Base-by-base conservation (phyloP, 768 basidiomycete species). In the Kwoniella shandongensis region DNA sequence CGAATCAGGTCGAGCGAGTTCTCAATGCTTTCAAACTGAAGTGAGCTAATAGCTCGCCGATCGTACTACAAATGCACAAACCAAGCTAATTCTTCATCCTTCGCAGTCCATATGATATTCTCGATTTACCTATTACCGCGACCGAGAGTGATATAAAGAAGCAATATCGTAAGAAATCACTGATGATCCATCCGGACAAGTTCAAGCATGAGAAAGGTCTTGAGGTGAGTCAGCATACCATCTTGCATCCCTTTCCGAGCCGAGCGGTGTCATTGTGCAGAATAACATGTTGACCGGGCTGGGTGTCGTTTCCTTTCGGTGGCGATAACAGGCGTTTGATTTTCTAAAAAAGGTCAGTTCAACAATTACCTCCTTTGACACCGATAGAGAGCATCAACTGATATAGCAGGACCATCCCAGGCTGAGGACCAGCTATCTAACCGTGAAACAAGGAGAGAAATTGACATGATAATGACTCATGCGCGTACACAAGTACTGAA, bases 151-250 rank as follows among this genome's bases (percentile, higher is more conserved):
- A 88, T 27, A 84, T 98, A 72, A 96, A 96, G 81, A 89, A 84
- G 79, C 87, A 85, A 76, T 80, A 78, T 57, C 68, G 79, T 44
- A 78, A 77, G 61, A 79, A 77, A 57, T 78, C 77, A 2, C 66
- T 80, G 41, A 61, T 96, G 78, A 97, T 99, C 71, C 96, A 99
- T 81, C 96, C 96, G 61, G 96, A 99, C 81, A 99, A 98, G 82
- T 88, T 88, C 68, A 80, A 88, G 74, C 90, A 96, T 78, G 69
- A 67, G 44, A 59, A 73, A 23, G 75, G 70, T 29, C 42, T 65
- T 18, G 71, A 76, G 67, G 75, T 76, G 67, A 57, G 74, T 63
- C 32, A 32, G 32, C 7, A 13, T 32, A n/a, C n/a, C n/a, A n/a
- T n/a, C 25, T 22, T 30, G 8, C 32, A 45, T 46, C 8, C 22